Percentiles rank a stretch among this genome's conserved stretches.
phyloP scores from a whole-genome alignment of 73 alveolate genomes.

The Breviolum minutum region DNA sequence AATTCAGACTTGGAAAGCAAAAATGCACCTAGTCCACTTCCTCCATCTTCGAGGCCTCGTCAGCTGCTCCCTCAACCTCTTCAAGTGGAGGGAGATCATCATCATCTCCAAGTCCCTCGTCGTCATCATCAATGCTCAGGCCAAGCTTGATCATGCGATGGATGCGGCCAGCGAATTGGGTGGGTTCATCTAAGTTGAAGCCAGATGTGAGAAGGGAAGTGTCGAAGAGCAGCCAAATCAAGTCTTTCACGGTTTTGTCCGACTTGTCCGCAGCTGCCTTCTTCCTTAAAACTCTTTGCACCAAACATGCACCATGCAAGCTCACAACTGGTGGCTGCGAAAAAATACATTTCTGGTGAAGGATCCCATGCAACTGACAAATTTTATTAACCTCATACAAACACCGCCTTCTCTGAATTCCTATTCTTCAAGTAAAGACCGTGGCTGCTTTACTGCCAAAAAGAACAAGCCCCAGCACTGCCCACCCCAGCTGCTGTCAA shows the following conservation, averaged over 20 bases:
- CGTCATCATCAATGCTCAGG: constrained; percentile 82
- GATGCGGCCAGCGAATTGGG: constrained; percentile 99
- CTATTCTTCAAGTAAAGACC: too few relatives aligned
- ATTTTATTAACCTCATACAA: too few relatives aligned
- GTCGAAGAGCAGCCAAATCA: constrained; percentile 99
- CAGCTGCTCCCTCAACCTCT: constrained; percentile 96
- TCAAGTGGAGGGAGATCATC: constrained; percentile 80
- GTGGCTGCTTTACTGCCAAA: too few relatives aligned
- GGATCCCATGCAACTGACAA: too few relatives aligned
- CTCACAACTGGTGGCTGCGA: too few relatives aligned
- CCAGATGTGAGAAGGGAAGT: constrained; percentile 99
- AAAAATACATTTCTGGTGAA: too few relatives aligned
- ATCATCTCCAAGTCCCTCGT: constrained; percentile 84
- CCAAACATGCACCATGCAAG: too few relatives aligned
- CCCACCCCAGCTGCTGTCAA: neutral
- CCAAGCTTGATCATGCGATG: constrained; percentile 99
- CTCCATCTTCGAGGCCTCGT: constrained; percentile 98
- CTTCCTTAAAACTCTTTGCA: constrained; percentile 96
- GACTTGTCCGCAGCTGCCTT: constrained; percentile 99
- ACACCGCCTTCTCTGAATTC: too few relatives aligned
- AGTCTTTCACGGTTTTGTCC: constrained; percentile 99
- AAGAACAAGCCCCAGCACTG: neutral
- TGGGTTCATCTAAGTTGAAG: constrained; percentile 99
- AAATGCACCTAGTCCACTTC: constrained; percentile 96
- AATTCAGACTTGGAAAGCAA: neutral